A percentile compares a stretch with the other conserved stretches of the same genome.
Conservation (phyloP, 2,329 filamentous ascomycete genomes). For the Microsporum canis region DNA sequence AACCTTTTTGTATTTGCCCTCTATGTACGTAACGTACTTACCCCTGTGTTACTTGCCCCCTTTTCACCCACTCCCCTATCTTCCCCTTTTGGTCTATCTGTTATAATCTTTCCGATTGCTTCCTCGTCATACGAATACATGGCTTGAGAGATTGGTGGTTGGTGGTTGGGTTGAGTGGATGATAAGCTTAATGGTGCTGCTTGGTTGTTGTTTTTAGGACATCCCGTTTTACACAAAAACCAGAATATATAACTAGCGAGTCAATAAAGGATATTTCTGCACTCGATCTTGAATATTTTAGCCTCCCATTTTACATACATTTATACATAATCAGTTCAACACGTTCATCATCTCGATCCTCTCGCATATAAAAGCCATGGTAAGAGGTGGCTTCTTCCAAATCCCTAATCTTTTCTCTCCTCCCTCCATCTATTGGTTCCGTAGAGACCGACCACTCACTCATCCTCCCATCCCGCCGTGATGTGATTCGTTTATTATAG, state of each 20-base stretch:
- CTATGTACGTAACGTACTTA: background rate
- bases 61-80: background rate
- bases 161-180: background rate
- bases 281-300: background rate
- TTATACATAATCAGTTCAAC: background rate
- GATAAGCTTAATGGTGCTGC: background rate
- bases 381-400: background rate
- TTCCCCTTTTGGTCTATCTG: background rate
- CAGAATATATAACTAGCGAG: background rate
- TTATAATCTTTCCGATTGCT: background rate
- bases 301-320: slow-evolving; percentile 3
- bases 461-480: background rate
- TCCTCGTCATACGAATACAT: background rate
- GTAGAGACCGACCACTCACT: background rate
- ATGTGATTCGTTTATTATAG: slow-evolving; percentile 1
- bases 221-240: background rate
- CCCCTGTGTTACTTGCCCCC: background rate
- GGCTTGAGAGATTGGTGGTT: background rate
- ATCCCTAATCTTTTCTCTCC: background rate
- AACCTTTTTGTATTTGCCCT: background rate
- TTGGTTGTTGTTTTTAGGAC: background rate
- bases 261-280: background rate
- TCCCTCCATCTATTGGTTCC: background rate
- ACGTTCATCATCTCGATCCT: background rate
- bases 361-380: background rate